Evolutionary conservation across 176 grass and related monocot genomes (phyloP).

Genomic region (Coix lacrymajobi): DNA sequence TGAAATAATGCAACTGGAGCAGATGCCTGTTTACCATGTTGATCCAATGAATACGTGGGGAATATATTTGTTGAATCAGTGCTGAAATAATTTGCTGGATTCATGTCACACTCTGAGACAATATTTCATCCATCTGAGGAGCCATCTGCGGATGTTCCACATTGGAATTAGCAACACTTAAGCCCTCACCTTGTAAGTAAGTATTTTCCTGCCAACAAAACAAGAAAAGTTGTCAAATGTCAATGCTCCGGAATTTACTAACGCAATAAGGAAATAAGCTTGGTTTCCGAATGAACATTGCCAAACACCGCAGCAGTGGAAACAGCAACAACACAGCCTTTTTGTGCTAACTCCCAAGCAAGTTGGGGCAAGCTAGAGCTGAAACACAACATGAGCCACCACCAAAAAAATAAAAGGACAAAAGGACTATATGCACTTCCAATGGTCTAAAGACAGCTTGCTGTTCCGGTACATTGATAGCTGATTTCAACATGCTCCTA

Average conservation of each 20-base stretch:
- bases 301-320: background rate
- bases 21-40: slow-evolving; percentile 25
- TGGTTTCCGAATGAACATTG: background rate
- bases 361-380: background rate
- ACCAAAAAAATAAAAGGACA: background rate
- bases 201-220: slow-evolving; percentile 46
- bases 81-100: slow-evolving; percentile 33
- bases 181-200: slow-evolving; percentile 14
- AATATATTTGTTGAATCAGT: background rate
- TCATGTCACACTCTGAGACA: slow-evolving; percentile 14
- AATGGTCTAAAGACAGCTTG: background rate
- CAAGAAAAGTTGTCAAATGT: background rate
- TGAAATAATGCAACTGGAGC: slow-evolving; percentile 1
- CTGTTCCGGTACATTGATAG: background rate
- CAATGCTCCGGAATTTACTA: slow-evolving; percentile 6
- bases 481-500: background rate
- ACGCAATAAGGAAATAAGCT: slow-evolving; percentile 8
- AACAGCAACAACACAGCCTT: background rate
- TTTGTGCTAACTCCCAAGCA: background rate
- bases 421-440: background rate
- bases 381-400: background rate
- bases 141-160: background rate
- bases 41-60: slow-evolving; percentile 1
- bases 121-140: slow-evolving; percentile 22
- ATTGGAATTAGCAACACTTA: background rate